phyloP scores from a whole-genome alignment of 1,139 yeast species.

The Hemisphaericaspora lyxosophila region DNA sequence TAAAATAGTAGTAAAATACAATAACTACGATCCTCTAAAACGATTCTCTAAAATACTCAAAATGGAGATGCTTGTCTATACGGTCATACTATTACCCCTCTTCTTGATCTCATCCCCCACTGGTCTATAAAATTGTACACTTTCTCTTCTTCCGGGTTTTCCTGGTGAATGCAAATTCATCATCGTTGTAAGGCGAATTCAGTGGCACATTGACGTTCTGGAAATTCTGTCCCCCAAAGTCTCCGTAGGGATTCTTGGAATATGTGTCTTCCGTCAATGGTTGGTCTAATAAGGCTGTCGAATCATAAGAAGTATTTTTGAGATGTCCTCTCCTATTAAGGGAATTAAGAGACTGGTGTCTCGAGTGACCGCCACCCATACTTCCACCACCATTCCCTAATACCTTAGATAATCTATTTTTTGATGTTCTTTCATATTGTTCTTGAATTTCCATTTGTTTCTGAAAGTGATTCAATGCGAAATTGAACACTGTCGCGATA shows the following conservation, averaged over 20 bases:
- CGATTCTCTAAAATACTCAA: no score
- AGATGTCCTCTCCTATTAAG: constrained; percentile 33
- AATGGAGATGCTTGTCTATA: background rate
- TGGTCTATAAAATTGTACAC: constrained; percentile 34
- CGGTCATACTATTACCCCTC: no score
- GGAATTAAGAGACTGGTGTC: constrained; percentile 24
- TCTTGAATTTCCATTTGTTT: constrained; percentile 36
- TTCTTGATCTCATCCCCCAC: background rate
- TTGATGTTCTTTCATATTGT: constrained; percentile 35
- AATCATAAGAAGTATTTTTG: constrained; percentile 38
- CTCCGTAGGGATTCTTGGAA: constrained; percentile 34
- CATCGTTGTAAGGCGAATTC: constrained; percentile 29
- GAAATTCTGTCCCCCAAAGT: constrained; percentile 16
- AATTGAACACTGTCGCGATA: constrained; percentile 65
- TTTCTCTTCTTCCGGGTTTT: constrained; percentile 29
- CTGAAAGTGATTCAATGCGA: constrained; percentile 42
- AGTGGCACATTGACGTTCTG: constrained; percentile 15
- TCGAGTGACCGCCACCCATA: constrained; percentile 19
- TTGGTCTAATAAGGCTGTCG: constrained; percentile 37
- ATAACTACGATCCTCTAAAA: no score
- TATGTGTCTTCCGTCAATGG: constrained; percentile 40
- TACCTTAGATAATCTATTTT: constrained; percentile 35
- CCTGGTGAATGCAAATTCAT: constrained; percentile 45
- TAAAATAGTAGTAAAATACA: no score
- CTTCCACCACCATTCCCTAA: constrained; percentile 14